Percentiles rank a stretch among this genome's conserved stretches.
These are phyloP conservation scores for Cicer bijugum DNA, from an alignment of 306 rosid genomes.

Conservation along the genomic window DNA sequence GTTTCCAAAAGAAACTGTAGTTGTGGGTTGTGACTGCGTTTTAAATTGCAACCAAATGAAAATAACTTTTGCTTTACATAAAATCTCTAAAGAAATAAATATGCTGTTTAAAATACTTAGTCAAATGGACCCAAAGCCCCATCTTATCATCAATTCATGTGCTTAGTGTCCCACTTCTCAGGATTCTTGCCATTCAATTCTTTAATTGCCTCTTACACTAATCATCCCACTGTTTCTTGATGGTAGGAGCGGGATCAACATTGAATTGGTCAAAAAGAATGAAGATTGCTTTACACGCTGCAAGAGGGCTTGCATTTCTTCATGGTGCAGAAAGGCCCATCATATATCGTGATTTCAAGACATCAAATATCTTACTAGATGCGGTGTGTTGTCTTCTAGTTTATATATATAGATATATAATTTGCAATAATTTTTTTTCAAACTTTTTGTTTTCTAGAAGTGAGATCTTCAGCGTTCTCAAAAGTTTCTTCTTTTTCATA, in stretches of 20 bases:
- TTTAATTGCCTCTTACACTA: conserved; percentile 34
- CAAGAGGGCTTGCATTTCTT: conserved; percentile 98
- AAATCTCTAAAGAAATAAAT: not conserved
- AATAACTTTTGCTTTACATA: not conserved
- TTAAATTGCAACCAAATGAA: not conserved
- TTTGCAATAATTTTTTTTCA: conserved; percentile 18
- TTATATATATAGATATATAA: not conserved
- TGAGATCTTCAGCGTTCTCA: conserved; percentile 11
- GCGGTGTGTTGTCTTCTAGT: conserved; percentile 65
- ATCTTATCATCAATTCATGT: conserved; percentile 17
- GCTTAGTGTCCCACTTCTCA: conserved; percentile 18
- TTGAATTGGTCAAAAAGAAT: conserved; percentile 91
- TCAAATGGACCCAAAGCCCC: not conserved
- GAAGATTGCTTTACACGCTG: conserved; percentile 95
- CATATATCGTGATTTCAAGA: conserved; percentile 98
- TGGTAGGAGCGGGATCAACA: conserved; percentile 83
- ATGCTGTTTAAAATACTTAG: not conserved
- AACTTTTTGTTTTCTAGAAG: conserved; percentile 29
- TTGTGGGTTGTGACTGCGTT: not conserved
- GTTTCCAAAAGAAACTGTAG: not conserved
- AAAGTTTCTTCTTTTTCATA: conserved; percentile 30
- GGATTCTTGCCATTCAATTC: conserved; percentile 8
- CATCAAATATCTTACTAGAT: conserved; percentile 92
- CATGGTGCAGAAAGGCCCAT: conserved; percentile 90
- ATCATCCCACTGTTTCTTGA: conserved; percentile 44